Evolutionary conservation across 2,329 filamentous ascomycete genomes (phyloP).

Genomic region (Penicillium sp.): DNA sequence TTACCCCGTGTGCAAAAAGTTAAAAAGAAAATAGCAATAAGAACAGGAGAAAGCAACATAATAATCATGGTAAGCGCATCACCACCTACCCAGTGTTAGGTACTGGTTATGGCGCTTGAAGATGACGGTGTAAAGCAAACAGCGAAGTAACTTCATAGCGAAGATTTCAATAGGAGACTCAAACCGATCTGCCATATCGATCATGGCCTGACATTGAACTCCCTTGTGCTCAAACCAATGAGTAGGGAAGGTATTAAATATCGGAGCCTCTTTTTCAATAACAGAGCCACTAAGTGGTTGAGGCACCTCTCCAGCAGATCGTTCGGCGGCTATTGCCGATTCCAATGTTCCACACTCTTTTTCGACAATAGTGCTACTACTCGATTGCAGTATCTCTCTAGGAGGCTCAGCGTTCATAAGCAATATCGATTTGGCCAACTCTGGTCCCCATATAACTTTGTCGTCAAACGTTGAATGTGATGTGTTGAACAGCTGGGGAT

Average conservation of each 20-base stretch:
- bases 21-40: no score
- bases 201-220: not conserved
- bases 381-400: no score
- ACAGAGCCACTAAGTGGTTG: not conserved
- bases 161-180: not conserved
- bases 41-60: not conserved
- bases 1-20: not conserved
- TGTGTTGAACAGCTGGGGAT: no score
- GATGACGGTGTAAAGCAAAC: not conserved
- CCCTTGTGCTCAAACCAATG: not conserved
- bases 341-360: not conserved
- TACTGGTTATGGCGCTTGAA: not conserved
- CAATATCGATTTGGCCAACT: no score
- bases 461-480: no score
- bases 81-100: no score
- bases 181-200: not conserved
- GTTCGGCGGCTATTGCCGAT: not conserved
- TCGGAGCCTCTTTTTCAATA: not conserved
- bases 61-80: not conserved
- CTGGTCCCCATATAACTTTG: no score
- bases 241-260: not conserved
- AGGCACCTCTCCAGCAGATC: not conserved
- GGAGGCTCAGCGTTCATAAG: no score
- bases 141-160: not conserved
- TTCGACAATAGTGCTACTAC: no score